These are phyloP conservation scores for Aspergillus novoparasiticus DNA, from an alignment of 2,329 filamentous ascomycete genomes.

Conservation along the genomic window DNA sequence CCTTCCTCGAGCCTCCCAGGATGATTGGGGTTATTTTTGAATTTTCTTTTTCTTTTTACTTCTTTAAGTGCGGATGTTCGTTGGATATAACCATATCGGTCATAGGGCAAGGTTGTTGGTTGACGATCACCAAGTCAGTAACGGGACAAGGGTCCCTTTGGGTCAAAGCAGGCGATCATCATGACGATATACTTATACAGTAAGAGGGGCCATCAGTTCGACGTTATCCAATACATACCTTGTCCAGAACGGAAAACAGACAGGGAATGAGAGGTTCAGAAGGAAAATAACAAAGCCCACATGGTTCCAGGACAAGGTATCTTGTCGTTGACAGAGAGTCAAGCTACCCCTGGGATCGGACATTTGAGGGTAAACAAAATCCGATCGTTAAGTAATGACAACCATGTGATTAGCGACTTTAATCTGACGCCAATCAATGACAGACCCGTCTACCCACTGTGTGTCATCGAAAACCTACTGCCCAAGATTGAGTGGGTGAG, in stretches of 20 bases:
- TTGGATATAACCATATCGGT: neutral
- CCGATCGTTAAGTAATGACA: conserved; percentile 1
- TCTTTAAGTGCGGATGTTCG: neutral
- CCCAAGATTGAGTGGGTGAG: neutral
- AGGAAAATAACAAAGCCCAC: neutral
- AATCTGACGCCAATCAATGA: neutral
- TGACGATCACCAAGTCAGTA: neutral
- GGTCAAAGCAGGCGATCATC: conserved; percentile 3
- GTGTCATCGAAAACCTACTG: conserved; percentile 5
- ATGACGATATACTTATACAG: neutral
- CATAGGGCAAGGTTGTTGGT: neutral
- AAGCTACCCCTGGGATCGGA: conserved; percentile 4
- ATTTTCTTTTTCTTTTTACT: neutral
- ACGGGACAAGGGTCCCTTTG: neutral
- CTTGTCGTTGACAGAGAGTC: neutral
- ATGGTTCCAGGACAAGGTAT: neutral
- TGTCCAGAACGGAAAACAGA: neutral
- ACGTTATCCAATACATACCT: neutral
- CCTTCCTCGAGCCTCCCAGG: neutral
- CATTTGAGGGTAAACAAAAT: neutral
- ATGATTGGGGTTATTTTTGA: neutral
- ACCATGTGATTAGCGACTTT: conserved; percentile 4
- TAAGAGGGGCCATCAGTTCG: neutral
- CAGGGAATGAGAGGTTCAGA: neutral
- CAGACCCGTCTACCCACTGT: conserved; percentile 1